Evolutionary conservation across 768 basidiomycete species (phyloP).

Genomic region (Leucogyrophana mollusca): DNA sequence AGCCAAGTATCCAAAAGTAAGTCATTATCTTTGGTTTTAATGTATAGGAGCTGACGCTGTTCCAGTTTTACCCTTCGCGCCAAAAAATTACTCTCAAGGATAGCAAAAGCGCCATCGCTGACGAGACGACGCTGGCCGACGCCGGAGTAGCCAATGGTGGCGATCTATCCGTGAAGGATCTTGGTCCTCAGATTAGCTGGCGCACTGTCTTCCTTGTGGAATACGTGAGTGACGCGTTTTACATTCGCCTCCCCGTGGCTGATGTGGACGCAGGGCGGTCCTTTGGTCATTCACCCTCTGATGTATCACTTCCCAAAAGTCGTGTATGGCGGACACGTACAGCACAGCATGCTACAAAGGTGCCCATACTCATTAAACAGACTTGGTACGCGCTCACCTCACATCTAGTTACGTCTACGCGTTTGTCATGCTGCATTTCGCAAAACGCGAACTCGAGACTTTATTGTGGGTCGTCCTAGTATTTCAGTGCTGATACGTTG

Average conservation of each 20-base stretch:
- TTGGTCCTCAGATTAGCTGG: slow-evolving; percentile 91
- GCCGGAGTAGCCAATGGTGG: slow-evolving; percentile 58
- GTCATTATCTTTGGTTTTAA: slow-evolving; percentile 10
- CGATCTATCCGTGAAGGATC: slow-evolving; percentile 81
- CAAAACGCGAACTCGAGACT: slow-evolving; percentile 92
- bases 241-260: slow-evolving; percentile 1
- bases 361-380: slow-evolving; percentile 29
- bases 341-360: slow-evolving; percentile 79
- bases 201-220: slow-evolving; percentile 86
- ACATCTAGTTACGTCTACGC: slow-evolving; percentile 59
- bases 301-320: slow-evolving; percentile 70
- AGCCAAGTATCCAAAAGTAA: slow-evolving; percentile 50
- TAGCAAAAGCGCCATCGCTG: slow-evolving; percentile 58
- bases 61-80: slow-evolving; percentile 66
- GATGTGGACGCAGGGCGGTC: slow-evolving; percentile 60
- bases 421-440: slow-evolving; percentile 82
- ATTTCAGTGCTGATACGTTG: neutral
- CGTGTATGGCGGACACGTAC: slow-evolving; percentile 68
- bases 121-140: slow-evolving; percentile 57
- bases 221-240: slow-evolving; percentile 67
- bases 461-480: slow-evolving; percentile 59
- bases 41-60: slow-evolving; percentile 3
- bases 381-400: slow-evolving; percentile 1
- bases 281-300: slow-evolving; percentile 85
- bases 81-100: slow-evolving; percentile 72